Conservation (phyloP, 257 asterid species). For the Solanum clarkiae region DNA sequence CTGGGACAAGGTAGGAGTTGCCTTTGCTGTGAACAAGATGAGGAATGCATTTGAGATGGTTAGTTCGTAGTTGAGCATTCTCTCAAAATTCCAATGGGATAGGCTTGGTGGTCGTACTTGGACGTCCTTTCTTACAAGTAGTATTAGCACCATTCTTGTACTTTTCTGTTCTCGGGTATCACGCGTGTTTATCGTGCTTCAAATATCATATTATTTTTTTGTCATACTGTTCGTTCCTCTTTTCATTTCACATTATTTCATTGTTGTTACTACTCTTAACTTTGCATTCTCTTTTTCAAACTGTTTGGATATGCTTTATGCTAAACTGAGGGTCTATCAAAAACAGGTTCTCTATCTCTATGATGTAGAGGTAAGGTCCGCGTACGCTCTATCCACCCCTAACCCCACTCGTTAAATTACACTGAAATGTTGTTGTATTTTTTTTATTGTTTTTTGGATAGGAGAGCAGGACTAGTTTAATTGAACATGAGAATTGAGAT, state of each 20-base stretch:
- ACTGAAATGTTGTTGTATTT: background rate
- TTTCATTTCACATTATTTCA: background rate
- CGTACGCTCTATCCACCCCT: too few species aligned
- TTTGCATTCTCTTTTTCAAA: background rate
- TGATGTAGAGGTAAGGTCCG: background rate
- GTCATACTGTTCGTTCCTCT: background rate
- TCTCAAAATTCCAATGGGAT: background rate
- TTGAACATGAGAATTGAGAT: background rate
- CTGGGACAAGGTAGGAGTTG: background rate
- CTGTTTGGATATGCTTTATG: background rate
- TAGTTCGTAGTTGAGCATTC: background rate
- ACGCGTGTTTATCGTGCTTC: too few species aligned
- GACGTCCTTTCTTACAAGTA: background rate
- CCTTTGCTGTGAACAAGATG: background rate
- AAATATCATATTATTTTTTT: too few species aligned
- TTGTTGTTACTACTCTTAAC: background rate
- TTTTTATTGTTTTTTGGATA: background rate
- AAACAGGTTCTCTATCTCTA: background rate
- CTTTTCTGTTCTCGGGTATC: background rate
- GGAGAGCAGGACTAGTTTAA: background rate
- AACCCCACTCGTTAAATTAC: too few species aligned
- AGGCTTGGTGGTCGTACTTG: background rate
- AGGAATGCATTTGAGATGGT: background rate
- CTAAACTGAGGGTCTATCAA: background rate
- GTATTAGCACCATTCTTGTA: background rate